Base-by-base conservation (phyloP, 2,329 filamentous ascomycete genomes). In the Fusarium nisikadoi region DNA sequence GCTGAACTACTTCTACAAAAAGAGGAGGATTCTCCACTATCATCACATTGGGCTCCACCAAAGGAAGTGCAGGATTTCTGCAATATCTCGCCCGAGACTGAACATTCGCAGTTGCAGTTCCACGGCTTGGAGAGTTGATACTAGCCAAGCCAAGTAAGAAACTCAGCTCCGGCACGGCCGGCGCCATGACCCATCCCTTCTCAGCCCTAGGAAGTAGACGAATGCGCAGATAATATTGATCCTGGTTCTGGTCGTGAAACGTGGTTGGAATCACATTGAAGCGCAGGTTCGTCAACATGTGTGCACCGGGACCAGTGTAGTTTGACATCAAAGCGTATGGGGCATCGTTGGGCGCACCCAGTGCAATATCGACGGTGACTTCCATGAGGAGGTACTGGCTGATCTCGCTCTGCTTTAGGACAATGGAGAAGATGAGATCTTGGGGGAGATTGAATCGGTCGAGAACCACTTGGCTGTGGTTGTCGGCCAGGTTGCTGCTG, bases 241-340 rank as follows among this genome's bases (percentile, higher is more conserved):
- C 12, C 11, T 38, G 53, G 5, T 58, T 59, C 25, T 63, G 36
- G 8, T 63, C 53, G 4, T 59, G n/a, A 1, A 41, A 59, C 0
- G 52, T 62, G 0, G 52, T 62, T 1, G 60, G 42, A 3, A 58
- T 35, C n/a, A 62, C 60, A 12, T 62, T 58, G 23, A 62, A 58
- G 8, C 60, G 60, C 1, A 62, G 6, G 23, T 62, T 62, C 8
- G 52, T 62, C 42, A 58, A 5, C 60, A 62, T 62, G 1, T 58
- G 60, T 10, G 60, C 53, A 0, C 53, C 60, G 3, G 60, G 60
- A 10, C 60, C 60, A 6, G 60, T 58, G 53, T 62, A 62, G 7
- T 57, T 62, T 0, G 52, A 41, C 43, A 62, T 58, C 23, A 49
- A 20, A 12, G 39, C n/a, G 12, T 58, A 58, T 20, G 17, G n/a